Percentiles rank a stretch among this genome's conserved stretches.
Conservation (phyloP, 1,284 basidiomycete species). For the Moesziomyces aphidis region DNA sequence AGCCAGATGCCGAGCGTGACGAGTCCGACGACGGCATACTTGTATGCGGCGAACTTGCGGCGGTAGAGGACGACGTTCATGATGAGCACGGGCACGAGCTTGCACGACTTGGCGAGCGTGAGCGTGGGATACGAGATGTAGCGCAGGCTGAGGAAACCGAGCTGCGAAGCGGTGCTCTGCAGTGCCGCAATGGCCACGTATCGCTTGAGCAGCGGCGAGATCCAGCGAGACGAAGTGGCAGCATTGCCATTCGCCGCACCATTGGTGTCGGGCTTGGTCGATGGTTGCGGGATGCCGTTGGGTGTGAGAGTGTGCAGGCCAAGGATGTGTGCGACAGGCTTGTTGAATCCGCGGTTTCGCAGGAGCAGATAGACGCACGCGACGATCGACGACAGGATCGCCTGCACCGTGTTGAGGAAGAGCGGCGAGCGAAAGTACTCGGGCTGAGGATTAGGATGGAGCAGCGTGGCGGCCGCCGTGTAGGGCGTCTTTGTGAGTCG, state of each 20-base stretch:
- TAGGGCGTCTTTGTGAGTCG: constrained; percentile 65
- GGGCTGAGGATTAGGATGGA: constrained; percentile 47
- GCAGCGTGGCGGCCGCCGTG: constrained; percentile 30
- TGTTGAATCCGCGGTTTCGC: constrained; percentile 69
- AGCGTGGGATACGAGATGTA: constrained; percentile 99
- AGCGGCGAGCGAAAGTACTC: constrained; percentile 81
- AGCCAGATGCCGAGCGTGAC: constrained; percentile 93
- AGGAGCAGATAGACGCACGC: constrained; percentile 83
- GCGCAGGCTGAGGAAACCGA: constrained; percentile 91
- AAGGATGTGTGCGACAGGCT: constrained; percentile 33
- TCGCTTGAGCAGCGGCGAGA: constrained; percentile 73
- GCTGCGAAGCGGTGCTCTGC: constrained; percentile 90
- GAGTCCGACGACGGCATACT: constrained; percentile 67
- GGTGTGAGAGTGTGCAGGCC: constrained; percentile 59
- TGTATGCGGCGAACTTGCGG: constrained; percentile 65
- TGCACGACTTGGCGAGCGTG: constrained; percentile 98
- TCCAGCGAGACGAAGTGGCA: constrained; percentile 10
- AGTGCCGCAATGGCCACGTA: constrained; percentile 74
- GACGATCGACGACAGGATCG: constrained; percentile 80
- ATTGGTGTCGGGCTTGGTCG: constrained; percentile 2
- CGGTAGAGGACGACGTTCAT: constrained; percentile 80
- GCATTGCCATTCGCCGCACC: not conserved
- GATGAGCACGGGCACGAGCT: constrained; percentile 93
- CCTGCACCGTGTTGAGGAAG: constrained; percentile 88
- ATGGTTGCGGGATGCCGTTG: constrained; percentile 10